Evolutionary conservation across 176 grass and related monocot genomes (phyloP), one percentile per base, ranked within the genome.

Genomic region (Phoenix dactylifera): DNA sequence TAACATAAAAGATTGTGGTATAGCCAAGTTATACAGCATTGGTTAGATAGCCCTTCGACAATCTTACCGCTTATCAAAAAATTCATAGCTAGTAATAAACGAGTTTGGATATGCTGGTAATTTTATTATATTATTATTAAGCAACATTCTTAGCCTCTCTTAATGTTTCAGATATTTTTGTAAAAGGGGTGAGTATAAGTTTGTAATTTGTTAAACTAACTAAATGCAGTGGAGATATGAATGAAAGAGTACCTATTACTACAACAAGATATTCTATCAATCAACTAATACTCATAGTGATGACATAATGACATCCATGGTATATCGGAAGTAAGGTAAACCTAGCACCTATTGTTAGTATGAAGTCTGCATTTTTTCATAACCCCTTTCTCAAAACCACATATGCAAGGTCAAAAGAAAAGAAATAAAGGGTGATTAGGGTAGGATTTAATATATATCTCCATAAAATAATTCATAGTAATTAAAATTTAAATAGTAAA

Each of bases 71-170:
- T 81, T 4, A 70, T 95, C 59, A 69, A 28, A 57, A 65, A 95
- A 55, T 71, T 95, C 28, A 16, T 86, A 54, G 79, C 78, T 5
- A 86, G 62, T 54, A 49, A 57, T 55, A 62, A 80, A 48, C 65
- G 73, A 58, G 82, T 95, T 49, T 89, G 76, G 82, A 79, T 89
- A 15, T 95, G 89, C 82, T 89, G 85, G 89, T 95, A 74, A 15
- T 15, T 6, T 5, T 56, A 53, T 17, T 77, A 44, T 44, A 20
- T 3, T 44, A 44, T 44, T 12, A 44, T 44, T 12, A 44, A 12
- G 35, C 35, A 44, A 44, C 6, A 44, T 44, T 44, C 9, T 44
- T 44, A 12, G 35, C 7, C 7, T 14, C 12, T 14, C 10, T 12
- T 44, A 44, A 44, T 44, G 35, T 44, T 44, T 44, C 9, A 44